A percentile compares a stretch with the other conserved stretches of the same genome.
Conservation (phyloP, 176 grass and related monocot species). For the Typha latifolia region DNA sequence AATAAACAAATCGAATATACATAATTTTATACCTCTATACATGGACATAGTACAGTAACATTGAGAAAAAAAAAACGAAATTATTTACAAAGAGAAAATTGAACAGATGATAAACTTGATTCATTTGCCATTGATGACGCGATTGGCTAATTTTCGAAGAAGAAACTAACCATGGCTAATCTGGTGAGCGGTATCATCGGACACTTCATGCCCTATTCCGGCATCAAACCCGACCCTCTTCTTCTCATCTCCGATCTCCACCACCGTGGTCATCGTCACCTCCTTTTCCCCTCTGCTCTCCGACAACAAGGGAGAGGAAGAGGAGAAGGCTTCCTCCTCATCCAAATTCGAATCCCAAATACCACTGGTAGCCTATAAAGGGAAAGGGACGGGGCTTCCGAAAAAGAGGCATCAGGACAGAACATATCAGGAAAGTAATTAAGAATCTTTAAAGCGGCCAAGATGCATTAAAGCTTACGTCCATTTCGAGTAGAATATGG, state of each 20-base stretch:
- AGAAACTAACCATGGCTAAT: background rate
- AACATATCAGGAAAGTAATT: background rate
- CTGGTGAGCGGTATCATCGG: constrained; percentile 2
- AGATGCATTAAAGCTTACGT: too few relatives aligned
- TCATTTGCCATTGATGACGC: background rate
- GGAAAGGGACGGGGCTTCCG: background rate
- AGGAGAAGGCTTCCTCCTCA: background rate
- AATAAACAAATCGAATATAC: too few relatives aligned
- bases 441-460: too few relatives aligned
- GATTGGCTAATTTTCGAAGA: too few relatives aligned
- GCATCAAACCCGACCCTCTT: background rate
- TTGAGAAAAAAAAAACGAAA: too few relatives aligned
- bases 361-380: background rate
- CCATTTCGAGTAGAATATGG: too few relatives aligned
- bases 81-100: background rate
- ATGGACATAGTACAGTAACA: too few relatives aligned
- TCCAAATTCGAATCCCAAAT: background rate
- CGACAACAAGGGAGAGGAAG: background rate
- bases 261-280: background rate
- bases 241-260: background rate
- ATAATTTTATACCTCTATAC: too few relatives aligned
- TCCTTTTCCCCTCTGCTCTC: background rate
- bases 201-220: background rate
- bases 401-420: background rate
- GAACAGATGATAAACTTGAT: background rate